Percentiles rank a stretch among this genome's conserved stretches.
Evolutionary conservation across 2,329 filamentous ascomycete species (phyloP).

Genomic region (Trichoderma brevicompactum): DNA sequence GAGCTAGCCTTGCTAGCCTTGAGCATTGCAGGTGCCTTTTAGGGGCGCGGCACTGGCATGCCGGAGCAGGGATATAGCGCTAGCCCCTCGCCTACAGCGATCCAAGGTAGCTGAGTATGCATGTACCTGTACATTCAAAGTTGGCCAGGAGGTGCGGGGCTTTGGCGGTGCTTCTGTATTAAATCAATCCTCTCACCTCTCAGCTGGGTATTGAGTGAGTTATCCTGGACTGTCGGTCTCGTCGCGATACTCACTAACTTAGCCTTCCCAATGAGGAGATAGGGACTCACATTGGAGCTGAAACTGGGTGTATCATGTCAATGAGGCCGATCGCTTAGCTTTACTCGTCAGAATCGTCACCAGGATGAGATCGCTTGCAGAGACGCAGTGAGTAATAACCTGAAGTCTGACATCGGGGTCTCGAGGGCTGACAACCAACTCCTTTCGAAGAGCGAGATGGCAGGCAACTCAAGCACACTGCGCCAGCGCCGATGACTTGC

Average conservation of each 20-base stretch:
- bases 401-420: background rate
- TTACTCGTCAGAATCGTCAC: background rate
- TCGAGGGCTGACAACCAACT: slow-evolving; percentile 9
- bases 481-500: slow-evolving; percentile 63
- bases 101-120: slow-evolving; percentile 2
- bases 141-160: slow-evolving; percentile 10
- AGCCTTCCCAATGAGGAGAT: background rate
- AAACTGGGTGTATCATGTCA: background rate
- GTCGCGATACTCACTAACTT: background rate
- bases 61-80: slow-evolving; percentile 12
- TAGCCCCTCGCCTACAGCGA: slow-evolving; percentile 21
- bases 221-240: background rate
- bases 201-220: background rate
- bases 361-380: slow-evolving; percentile 46
- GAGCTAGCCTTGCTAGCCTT: background rate
- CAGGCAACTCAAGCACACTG: slow-evolving; percentile 63
- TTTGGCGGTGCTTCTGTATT: background rate
- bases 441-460: slow-evolving; percentile 65
- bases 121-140: slow-evolving; percentile 6
- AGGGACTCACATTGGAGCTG: background rate
- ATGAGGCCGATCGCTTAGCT: slow-evolving; percentile 8
- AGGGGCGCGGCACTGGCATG: background rate
- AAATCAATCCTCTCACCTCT: background rate
- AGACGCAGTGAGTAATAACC: slow-evolving; percentile 42
- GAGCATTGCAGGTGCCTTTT: background rate